phyloP scores from a whole-genome alignment of 2,329 filamentous ascomycete species.

The Microsporum ferrugineum region DNA sequence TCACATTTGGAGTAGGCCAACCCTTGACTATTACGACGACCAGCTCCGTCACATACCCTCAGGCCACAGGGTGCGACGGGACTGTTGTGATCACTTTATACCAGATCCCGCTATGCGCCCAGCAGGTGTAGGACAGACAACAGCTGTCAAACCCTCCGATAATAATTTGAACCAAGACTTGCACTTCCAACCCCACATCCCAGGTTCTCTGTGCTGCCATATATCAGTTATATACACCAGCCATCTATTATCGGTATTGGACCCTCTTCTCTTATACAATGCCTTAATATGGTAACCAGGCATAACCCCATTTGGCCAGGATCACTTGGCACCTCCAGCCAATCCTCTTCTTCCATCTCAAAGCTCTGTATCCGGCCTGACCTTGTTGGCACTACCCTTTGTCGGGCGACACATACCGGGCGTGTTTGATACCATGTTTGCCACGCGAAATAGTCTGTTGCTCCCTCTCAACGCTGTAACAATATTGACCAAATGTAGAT shows the following conservation, averaged over 20 bases:
- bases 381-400: constrained; percentile 1
- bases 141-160: background rate
- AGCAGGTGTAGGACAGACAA: background rate
- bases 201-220: background rate
- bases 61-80: background rate
- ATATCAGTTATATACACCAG: background rate
- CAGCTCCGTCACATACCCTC: background rate
- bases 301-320: background rate
- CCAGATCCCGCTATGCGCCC: background rate
- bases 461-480: constrained; percentile 1
- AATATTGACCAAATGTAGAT: background rate
- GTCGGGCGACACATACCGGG: background rate
- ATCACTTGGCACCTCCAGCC: background rate
- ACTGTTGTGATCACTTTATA: background rate
- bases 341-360: background rate
- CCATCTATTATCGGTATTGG: background rate
- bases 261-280: background rate
- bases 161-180: background rate
- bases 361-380: background rate
- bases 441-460: background rate
- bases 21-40: background rate
- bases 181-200: background rate
- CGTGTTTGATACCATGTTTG: constrained; percentile 2
- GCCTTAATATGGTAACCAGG: background rate
- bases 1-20: constrained; percentile 20